Conservation (phyloP, 768 basidiomycete genomes). For the Tulasnella sp. region DNA sequence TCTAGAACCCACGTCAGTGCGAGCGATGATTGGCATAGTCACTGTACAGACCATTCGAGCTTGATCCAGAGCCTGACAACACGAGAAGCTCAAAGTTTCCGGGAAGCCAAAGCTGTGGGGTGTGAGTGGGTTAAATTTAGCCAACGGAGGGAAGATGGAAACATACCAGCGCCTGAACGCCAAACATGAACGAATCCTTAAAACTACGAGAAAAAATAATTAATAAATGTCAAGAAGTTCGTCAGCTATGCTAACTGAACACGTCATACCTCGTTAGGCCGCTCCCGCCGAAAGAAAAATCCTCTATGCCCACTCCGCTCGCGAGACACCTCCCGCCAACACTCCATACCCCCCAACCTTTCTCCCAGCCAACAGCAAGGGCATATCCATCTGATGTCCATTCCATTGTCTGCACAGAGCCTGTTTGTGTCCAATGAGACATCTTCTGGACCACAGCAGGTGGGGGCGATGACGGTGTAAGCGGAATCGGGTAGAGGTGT, state of each 20-base stretch:
- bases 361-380: conserved; percentile 85
- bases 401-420: conserved; percentile 63
- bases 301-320: conserved; percentile 64
- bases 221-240: not conserved
- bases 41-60: not conserved
- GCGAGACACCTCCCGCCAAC: conserved; percentile 84
- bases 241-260: not conserved
- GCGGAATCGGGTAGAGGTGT: conserved; percentile 18
- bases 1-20: not conserved
- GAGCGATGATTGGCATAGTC: not conserved
- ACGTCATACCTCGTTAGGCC: conserved; percentile 25
- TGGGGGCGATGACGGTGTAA: conserved; percentile 13
- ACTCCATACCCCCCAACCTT: conserved; percentile 88
- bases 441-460: conserved; percentile 43
- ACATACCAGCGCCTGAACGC: conserved; percentile 45
- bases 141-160: not conserved
- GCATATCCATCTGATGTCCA: conserved; percentile 98
- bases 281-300: conserved; percentile 51
- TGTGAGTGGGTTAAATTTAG: not conserved
- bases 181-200: conserved; percentile 83
- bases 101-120: conserved; percentile 79
- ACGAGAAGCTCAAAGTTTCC: conserved; percentile 88
- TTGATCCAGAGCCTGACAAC: conserved; percentile 44
- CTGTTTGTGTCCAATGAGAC: conserved; percentile 52
- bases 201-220: conserved; percentile 45